Evolutionary conservation across 305 asterid genomes (phyloP), one percentile per base, ranked within the genome.

Genomic region (Fraxinus xanthoxyloides): DNA sequence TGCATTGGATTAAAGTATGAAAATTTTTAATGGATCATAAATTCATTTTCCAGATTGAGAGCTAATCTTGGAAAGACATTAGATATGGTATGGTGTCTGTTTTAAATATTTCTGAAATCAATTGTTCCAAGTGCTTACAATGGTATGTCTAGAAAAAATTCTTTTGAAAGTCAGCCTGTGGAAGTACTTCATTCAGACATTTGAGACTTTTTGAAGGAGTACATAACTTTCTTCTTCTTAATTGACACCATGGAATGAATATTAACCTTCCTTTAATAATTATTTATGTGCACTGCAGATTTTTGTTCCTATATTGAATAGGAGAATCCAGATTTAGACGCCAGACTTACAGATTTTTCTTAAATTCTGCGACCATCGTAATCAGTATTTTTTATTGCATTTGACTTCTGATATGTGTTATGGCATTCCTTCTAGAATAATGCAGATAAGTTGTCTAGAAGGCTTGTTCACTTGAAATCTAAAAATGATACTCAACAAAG

Each of bases 361-460:
- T 79, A 70, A 46, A 78, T 82, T 80, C 84, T 69, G 40, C 19
- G 23, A 30, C 34, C 40, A 77, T 36, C 24, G 30, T 63, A 24
- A 17, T 38, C 65, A 30, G 21, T 76, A 28, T 43, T 38, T 43
- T 70, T 80, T 72, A 38, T 9, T 83, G 75, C 80, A 46, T 72
- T 75, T 80, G 73, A 38, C 82, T 80, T 65, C 77, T 89, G 84
- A 83, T 54, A 76, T 63, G 9, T 80, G 77, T 77, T 82, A 31
- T 82, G 40, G 63, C 69, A 15, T 80, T 83, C 24, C 80, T 86
- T 91, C 63, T 87, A 96, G 98, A 85, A 83, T 78, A 84, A 89
- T 82, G 91, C 97, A 7, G 93, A 87, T 80, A 86, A 90, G 85
- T 82, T 87, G 84, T 89, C 91, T 81, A 85, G 77, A 80, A 90